Evolutionary conservation across 306 rosid genomes (phyloP).

Genomic region (Quercus bicolor): DNA sequence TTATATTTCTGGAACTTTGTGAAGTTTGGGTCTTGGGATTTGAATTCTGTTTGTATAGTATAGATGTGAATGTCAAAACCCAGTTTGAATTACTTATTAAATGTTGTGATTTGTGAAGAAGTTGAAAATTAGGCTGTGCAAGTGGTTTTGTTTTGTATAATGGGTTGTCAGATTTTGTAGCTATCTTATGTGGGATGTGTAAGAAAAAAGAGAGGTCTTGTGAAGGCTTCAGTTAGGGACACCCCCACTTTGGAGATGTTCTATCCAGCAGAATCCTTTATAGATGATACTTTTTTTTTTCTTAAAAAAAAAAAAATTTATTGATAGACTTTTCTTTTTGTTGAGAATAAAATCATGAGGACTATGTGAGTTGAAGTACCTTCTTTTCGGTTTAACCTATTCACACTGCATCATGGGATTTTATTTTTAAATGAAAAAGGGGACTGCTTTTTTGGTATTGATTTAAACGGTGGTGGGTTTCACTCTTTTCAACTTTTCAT

Average conservation of each 20-base stretch:
- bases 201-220: no score
- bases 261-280: not conserved
- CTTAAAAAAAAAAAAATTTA: no score
- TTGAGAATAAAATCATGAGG: not conserved
- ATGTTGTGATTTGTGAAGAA: not conserved
- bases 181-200: not conserved
- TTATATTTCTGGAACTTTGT: slow-evolving; percentile 3
- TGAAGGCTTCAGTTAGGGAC: not conserved
- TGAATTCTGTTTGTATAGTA: not conserved
- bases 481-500: not conserved
- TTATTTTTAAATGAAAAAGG: slow-evolving; percentile 1
- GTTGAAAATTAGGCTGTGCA: not conserved
- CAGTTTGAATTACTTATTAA: not conserved
- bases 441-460: slow-evolving; percentile 1
- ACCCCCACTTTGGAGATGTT: slow-evolving; percentile 3
- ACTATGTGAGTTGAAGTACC: not conserved
- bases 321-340: not conserved
- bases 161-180: slow-evolving; percentile 1
- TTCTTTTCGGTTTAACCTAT: not conserved
- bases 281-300: not conserved
- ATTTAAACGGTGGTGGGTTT: slow-evolving; percentile 1
- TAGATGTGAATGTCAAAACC: not conserved
- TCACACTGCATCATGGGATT: not conserved
- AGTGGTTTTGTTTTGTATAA: slow-evolving; percentile 2
- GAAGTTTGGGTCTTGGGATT: slow-evolving; percentile 9